Evolutionary conservation across 768 basidiomycete genomes (phyloP).

Genomic region (Pisolithus orientalis): DNA sequence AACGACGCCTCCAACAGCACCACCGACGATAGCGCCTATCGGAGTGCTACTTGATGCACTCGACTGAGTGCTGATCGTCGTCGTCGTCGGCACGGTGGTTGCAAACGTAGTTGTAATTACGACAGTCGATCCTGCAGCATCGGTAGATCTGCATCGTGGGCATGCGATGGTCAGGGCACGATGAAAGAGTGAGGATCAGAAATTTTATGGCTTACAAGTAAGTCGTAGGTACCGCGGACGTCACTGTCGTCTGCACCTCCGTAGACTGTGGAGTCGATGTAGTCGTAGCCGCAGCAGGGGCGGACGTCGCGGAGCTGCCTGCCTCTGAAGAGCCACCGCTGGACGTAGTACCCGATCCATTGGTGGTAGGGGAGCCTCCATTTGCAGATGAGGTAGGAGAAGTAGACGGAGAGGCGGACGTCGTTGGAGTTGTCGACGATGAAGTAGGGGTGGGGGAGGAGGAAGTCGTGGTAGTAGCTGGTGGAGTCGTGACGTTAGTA

Average conservation of each 20-base stretch:
- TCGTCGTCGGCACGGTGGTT: constrained; percentile 7
- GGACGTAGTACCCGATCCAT: neutral
- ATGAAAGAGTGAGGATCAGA: neutral
- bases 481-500: constrained; percentile 4
- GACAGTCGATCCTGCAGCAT: constrained; percentile 15
- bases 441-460: constrained; percentile 1
- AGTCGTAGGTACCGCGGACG: constrained; percentile 14
- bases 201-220: constrained; percentile 10
- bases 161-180: neutral
- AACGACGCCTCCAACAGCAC: constrained; percentile 42
- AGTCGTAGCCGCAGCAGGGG: neutral
- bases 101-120: constrained; percentile 14
- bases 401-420: neutral
- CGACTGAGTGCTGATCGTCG: neutral
- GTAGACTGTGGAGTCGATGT: neutral
- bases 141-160: constrained; percentile 15
- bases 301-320: neutral
- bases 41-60: constrained; percentile 7
- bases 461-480: neutral
- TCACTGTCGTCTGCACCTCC: constrained; percentile 6
- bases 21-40: constrained; percentile 44
- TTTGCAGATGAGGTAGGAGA: neutral
- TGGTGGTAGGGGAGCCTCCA: neutral
- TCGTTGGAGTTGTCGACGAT: constrained; percentile 6
- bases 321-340: neutral